Evolutionary conservation across 164 flowering plant genomes (phyloP), one percentile per base, ranked within the genome.

Genomic region (Platanus orientalis): DNA sequence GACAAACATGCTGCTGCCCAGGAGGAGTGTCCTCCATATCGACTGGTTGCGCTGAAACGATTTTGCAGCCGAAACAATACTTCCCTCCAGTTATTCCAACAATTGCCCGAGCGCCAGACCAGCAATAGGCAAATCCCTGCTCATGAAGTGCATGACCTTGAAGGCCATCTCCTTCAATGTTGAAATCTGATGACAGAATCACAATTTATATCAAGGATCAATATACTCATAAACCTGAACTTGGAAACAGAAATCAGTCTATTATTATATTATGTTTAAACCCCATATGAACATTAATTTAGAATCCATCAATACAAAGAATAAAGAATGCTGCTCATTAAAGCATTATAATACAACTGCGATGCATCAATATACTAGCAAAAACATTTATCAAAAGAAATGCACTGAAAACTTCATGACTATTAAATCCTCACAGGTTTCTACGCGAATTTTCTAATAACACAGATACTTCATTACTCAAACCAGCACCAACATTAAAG

Each of bases 81-180:
- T 78, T 86, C 54, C 92, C 92, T 55, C 83, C 71, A 29, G 68
- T 68, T 21, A 84, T 81, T 29, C 89, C 92, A 52, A 82, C 58
- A 75, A 60, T 78, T 9, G 78, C 84, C 29, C 84, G 85, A 34
- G 84, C 81, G 59, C 92, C 92, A 52, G 87, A 84, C 87, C 92
- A 86, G 64, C 92, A 86, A 70, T 86, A 84, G 27, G 84, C 83
- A 77, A 86, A 84, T 0, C 85, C 92, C 19, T 76, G 52, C 34
- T 82, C 80, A 40, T 76, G 59, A 56, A 84, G 81, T 23, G 75
- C 82, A 44, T 71, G 67, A 49, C 89, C 89, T 64, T 57, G 68
- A 32, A 79, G 75, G 19, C 87, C 89, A 69, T 75, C 61, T 47
- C 61, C 73, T 66, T 80, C 83, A 23, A 86, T 67, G 62, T 75